These are phyloP conservation scores for Camelina laxa DNA, from an alignment of 345 rosid species.

Conservation along the genomic window DNA sequence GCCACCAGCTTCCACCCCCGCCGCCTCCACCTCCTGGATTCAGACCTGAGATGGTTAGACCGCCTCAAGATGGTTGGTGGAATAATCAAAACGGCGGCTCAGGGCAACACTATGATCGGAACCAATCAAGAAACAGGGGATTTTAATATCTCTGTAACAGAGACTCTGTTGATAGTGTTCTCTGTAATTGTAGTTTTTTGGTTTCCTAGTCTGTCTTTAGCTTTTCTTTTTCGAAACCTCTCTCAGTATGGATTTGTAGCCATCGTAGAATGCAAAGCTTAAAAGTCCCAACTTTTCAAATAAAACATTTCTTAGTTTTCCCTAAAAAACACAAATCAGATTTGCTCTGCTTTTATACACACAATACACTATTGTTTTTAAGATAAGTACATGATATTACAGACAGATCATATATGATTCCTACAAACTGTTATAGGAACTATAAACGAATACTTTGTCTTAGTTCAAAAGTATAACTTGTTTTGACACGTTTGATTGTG, in stretches of 20 bases:
- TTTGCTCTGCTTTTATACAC: neutral
- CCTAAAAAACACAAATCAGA: neutral
- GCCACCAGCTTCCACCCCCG: constrained; percentile 40
- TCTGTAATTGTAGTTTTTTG: constrained; percentile 30
- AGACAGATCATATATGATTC: neutral
- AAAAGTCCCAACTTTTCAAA: constrained; percentile 21
- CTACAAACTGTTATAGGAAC: too few species aligned
- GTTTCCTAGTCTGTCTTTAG: constrained; percentile 29
- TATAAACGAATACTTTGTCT: neutral
- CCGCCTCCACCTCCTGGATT: constrained; percentile 39
- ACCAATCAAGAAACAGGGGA: constrained; percentile 43
- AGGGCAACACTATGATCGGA: constrained; percentile 40
- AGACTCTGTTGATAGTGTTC: constrained; percentile 29
- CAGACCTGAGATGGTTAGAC: constrained; percentile 34
- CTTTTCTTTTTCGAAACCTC: neutral
- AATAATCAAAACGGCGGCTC: constrained; percentile 34
- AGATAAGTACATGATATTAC: neutral
- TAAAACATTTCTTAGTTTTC: neutral
- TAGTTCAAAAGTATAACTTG: neutral
- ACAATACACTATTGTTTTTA: neutral
- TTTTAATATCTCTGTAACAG: constrained; percentile 17
- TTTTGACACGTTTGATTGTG: neutral
- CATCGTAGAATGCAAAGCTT: constrained; percentile 35
- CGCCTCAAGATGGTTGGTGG: constrained; percentile 38
- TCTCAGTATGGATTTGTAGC: constrained; percentile 10